Percentiles rank a stretch among this genome's conserved stretches.
phyloP scores from a whole-genome alignment of 768 basidiomycete species.

The Trametes meyenii region DNA sequence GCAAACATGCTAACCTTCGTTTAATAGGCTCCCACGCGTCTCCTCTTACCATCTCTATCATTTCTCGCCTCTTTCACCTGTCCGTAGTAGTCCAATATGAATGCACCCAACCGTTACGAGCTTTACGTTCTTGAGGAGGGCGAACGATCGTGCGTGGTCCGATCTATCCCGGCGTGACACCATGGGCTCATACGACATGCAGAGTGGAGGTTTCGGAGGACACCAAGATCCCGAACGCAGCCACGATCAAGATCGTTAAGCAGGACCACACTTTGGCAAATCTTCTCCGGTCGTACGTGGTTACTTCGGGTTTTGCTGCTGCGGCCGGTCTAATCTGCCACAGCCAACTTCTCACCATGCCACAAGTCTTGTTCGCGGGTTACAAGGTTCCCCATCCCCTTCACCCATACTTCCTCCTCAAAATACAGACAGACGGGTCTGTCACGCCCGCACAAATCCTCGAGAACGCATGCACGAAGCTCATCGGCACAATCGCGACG shows the following conservation, averaged over 20 bases:
- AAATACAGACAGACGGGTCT: constrained; percentile 92
- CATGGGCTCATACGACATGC: constrained; percentile 19
- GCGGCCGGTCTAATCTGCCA: background rate
- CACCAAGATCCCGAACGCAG: constrained; percentile 97
- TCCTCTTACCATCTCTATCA: constrained; percentile 1
- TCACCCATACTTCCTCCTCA: constrained; percentile 91
- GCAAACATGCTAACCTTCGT: background rate
- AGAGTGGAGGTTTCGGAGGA: constrained; percentile 94
- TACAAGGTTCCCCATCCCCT: constrained; percentile 98
- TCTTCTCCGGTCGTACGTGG: constrained; percentile 89
- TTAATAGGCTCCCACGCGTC: background rate
- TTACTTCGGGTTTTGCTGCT: background rate
- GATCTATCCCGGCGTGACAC: constrained; percentile 6
- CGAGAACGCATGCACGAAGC: constrained; percentile 79
- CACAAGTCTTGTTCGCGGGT: constrained; percentile 90
- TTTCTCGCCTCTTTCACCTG: background rate
- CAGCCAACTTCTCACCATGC: constrained; percentile 89
- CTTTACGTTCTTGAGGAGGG: constrained; percentile 90
- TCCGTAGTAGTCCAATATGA: constrained; percentile 53
- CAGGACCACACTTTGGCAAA: constrained; percentile 97
- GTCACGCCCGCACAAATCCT: constrained; percentile 81
- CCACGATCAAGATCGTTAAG: constrained; percentile 91
- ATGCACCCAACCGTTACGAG: constrained; percentile 93
- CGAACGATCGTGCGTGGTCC: constrained; percentile 82
- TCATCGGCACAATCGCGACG: constrained; percentile 63